Base-by-base conservation (phyloP, 768 basidiomycete species). In the Strobilomyces dryophilus region DNA sequence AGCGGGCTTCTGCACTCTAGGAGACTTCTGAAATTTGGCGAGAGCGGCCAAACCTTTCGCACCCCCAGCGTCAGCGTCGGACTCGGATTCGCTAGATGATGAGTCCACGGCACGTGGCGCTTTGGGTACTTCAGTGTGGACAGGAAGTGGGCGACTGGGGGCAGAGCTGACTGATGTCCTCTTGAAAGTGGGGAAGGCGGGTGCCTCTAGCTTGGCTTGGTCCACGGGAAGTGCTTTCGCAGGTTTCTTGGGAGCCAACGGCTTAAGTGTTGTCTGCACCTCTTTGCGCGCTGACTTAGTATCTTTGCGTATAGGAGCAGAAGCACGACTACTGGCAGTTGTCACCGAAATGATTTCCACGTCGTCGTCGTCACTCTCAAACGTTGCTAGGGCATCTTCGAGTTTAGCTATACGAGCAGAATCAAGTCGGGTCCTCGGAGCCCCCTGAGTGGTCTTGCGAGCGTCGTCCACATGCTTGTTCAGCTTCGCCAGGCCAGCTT, bases 371-470 rank as follows among this genome's bases (percentile, higher is more conserved):
- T 84, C 82, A 43, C 85, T 81, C 29, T 80, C 80, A 48, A 92
- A 94, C 3, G 75, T 70, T 2, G 78, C 74, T 7, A 97, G 72
- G 8, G 84, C 75, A 41, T 83, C 82, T 50, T 88, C 84, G 21
- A 97, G 74, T 47, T 82, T 75, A 14, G 79, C 70, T 47, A 94
- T 67, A 42, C 88, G 82, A 32, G 77, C 71, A 8, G 76, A 64
- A 34, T 70, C 77, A n/a, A 79, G 67, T 18, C 82, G 79, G 41
- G 80, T 87, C 60, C 75, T 79, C 21, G 69, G 66, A 24, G 73
- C 65, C 36, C 71, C 74, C 0, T 74, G 58, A 34, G 75, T 78
- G 31, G 74, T 75, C 55, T 74, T 79, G 36, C 79, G 77, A n/a
- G 81, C 80, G 60, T 78, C 78, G 20, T 82, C 77, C 32, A 89